Percentiles rank a stretch among this genome's conserved stretches.
Evolutionary conservation across 2,329 filamentous ascomycete species (phyloP).

Genomic region (Fusarium decemcellulare): DNA sequence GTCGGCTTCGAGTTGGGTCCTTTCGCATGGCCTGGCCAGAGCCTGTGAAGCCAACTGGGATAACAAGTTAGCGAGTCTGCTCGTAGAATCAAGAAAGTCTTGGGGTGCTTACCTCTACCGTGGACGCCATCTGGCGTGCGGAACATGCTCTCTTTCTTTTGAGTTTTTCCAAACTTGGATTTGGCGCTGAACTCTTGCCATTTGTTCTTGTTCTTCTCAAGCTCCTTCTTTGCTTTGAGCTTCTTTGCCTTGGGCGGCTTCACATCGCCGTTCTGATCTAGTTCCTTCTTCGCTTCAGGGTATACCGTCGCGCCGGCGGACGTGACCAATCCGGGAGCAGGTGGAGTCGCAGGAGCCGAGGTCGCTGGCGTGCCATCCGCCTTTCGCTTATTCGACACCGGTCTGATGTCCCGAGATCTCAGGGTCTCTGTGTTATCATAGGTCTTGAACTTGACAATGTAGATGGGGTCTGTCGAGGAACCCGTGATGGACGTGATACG

Average conservation of each 20-base stretch:
- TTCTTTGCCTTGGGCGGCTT: conserved; percentile 89
- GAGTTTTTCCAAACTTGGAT: conserved; percentile 74
- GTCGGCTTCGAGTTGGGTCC: conserved; percentile 84
- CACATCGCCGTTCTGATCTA: conserved; percentile 74
- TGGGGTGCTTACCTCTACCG: conserved; percentile 78
- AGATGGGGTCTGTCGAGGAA: conserved; percentile 90
- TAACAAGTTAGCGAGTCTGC: conserved; percentile 36
- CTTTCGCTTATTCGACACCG: conserved; percentile 86
- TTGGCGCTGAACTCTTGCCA: conserved; percentile 96
- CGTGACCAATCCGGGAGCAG: conserved; percentile 62
- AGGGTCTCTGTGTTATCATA: conserved; percentile 90
- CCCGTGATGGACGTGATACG: conserved; percentile 95
- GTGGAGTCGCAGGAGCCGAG: conserved; percentile 55
- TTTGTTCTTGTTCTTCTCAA: conserved; percentile 91
- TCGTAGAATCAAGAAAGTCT: background rate
- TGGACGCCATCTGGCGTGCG: conserved; percentile 89
- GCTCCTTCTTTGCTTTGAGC: conserved; percentile 90
- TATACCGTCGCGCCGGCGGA: conserved; percentile 72
- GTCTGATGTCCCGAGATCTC: conserved; percentile 85
- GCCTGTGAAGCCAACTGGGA: conserved; percentile 91
- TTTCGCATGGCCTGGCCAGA: conserved; percentile 97
- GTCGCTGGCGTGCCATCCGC: conserved; percentile 79
- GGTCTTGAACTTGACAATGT: conserved; percentile 94
- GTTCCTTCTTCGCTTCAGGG: conserved; percentile 72
- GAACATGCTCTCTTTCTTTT: conserved; percentile 97